These are phyloP conservation scores for Fusarium robinianum DNA, from an alignment of 2,329 filamentous ascomycete species.

Conservation along the genomic window DNA sequence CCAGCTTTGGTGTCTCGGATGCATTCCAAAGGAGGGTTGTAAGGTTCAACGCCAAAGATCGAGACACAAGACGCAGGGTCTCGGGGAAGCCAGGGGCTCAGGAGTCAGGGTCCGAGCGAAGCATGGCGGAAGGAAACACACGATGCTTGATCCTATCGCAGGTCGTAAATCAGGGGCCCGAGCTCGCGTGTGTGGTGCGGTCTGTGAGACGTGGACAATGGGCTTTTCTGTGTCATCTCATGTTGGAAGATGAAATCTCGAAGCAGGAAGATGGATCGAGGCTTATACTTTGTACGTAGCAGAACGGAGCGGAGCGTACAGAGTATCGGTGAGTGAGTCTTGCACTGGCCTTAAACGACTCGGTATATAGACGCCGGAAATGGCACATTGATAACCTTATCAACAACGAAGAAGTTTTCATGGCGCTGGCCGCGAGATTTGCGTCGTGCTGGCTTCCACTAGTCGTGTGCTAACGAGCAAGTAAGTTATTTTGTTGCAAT, in stretches of 20 bases:
- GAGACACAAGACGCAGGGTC: slow-evolving; percentile 28
- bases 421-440: no score
- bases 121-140: slow-evolving; percentile 18
- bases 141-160: slow-evolving; percentile 1
- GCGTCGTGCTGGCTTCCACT: no score
- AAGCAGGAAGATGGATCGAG: background rate
- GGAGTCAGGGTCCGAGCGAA: slow-evolving; percentile 16
- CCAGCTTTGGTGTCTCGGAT: no score
- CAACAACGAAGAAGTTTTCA: no score
- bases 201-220: slow-evolving; percentile 31
- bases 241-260: slow-evolving; percentile 12
- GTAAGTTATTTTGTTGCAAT: no score
- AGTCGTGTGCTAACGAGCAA: no score
- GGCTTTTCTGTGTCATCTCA: slow-evolving; percentile 25
- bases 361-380: no score
- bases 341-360: no score
- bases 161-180: slow-evolving; percentile 22
- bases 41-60: slow-evolving; percentile 4
- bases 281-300: slow-evolving; percentile 1
- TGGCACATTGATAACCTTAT: no score
- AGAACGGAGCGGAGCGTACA: no score
- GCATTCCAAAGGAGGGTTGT: background rate
- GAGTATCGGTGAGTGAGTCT: no score
- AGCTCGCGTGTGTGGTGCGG: slow-evolving; percentile 17
- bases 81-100: slow-evolving; percentile 14